phyloP scores from a whole-genome alignment of 805 yeast genomes.

The Pichia nanzhaoensis region DNA sequence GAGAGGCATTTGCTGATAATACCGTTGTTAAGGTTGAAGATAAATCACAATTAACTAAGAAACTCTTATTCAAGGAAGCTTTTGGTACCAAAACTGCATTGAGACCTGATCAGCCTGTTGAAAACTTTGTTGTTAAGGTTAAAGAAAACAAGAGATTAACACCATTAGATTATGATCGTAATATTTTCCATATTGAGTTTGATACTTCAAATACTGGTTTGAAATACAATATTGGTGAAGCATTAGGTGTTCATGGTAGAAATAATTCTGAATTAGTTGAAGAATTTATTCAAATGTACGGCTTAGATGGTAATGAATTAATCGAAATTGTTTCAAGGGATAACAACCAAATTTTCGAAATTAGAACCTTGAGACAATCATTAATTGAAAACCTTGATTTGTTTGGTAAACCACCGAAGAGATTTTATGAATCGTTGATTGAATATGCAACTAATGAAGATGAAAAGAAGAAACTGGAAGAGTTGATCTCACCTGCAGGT shows the following conservation, averaged over 20 bases:
- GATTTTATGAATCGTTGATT: conserved; percentile 81
- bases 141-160: conserved; percentile 89
- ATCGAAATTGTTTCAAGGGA: conserved; percentile 70
- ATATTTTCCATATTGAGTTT: conserved; percentile 94
- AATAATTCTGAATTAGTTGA: conserved; percentile 61
- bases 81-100: conserved; percentile 48
- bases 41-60: conserved; percentile 52
- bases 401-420: conserved; percentile 93
- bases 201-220: conserved; percentile 87
- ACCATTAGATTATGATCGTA: conserved; percentile 82
- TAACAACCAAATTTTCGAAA: conserved; percentile 49
- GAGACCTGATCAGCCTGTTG: conserved; percentile 86
- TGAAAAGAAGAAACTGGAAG: conserved; percentile 56
- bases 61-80: conserved; percentile 77
- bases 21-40: conserved; percentile 31
- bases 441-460: conserved; percentile 61
- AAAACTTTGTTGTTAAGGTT: conserved; percentile 81
- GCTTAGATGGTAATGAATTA: conserved; percentile 59
- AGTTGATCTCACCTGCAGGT: conserved; percentile 70
- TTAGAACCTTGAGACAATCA: conserved; percentile 76
- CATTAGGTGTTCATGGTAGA: conserved; percentile 90
- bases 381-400: conserved; percentile 77
- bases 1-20: conserved; percentile 41
- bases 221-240: conserved; percentile 92
- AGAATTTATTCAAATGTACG: conserved; percentile 64